Evolutionary conservation across 306 rosid species (phyloP), one percentile per base, ranked within the genome.

Genomic region (Albizia julibrissin): DNA sequence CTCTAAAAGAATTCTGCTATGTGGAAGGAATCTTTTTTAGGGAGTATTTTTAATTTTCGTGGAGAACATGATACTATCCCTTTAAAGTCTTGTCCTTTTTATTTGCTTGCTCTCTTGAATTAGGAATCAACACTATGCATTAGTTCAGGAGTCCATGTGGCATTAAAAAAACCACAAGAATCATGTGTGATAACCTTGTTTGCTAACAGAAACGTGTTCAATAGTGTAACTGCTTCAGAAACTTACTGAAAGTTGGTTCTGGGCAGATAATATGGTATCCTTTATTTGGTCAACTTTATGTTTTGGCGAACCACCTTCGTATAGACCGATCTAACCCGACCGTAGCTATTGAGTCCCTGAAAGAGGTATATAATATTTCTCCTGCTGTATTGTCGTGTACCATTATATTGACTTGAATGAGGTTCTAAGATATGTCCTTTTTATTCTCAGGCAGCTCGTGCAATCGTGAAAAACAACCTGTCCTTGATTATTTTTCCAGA

Each of bases 301-400:
- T 85, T 85, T 83, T 91, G 76, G 95, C 90, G 10, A 89, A 91
- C 83, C 93, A 89, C 84, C 90, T 91, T 78, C 93, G 95, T 26
- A 86, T 89, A 40, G 93, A 91, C 79, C 95, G 95, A 10, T 89
- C 91, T 47, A 89, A 91, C 75, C 87, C 92, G 13, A 34, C 80
- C 34, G 79, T 85, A 61, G 91, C 91, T 72, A 83, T 89, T 22
- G 87, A 87, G 72, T 91, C 95, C 78, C 78, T 91, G 87, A 71
- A 71, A 43, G 75, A 88, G 89, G 91, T 89, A 79, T 34, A 50
- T 18, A 65, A 26, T 46, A 72, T 76, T 84, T 85, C 40, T 67
- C 58, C 77, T 2, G 40, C 71, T 64, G 49, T 56, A 65, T 79
- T 61, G 19, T 79, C 46, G 14, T 37, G 22, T 59, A n/a, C 61